Conservation (phyloP, 164 flowering plant species). For the Vitis riparia region DNA sequence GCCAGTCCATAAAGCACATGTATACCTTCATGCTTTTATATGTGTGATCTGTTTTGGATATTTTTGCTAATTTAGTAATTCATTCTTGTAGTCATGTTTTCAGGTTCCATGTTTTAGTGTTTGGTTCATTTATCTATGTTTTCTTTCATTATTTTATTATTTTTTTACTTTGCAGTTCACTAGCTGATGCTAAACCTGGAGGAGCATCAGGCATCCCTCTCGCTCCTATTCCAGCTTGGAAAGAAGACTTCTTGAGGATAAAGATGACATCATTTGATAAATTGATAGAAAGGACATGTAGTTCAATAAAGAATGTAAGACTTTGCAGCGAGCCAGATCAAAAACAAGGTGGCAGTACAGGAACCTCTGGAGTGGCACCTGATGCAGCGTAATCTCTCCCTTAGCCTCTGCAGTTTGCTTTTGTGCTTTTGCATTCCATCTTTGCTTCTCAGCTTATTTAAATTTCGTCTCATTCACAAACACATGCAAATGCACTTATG, state of each 20-base stretch:
- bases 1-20: not conserved
- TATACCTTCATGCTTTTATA: no score
- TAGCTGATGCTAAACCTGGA: constrained; percentile 29
- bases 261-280: constrained; percentile 91
- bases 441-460: not conserved
- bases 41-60: no score
- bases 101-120: not conserved
- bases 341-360: constrained; percentile 50
- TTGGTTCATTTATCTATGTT: no score
- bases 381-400: constrained; percentile 88
- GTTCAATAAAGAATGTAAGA: constrained; percentile 80
- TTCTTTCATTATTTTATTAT: not conserved
- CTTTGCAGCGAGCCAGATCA: constrained; percentile 78
- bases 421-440: not conserved
- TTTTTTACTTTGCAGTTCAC: constrained; percentile 37
- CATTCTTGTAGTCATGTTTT: not conserved
- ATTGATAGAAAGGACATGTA: constrained; percentile 77
- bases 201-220: constrained; percentile 34
- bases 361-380: constrained; percentile 85
- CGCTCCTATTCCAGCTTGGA: constrained; percentile 85
- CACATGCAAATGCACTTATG: no score
- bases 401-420: constrained; percentile 7
- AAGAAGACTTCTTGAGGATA: constrained; percentile 74
- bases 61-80: not conserved
- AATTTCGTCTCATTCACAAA: not conserved